phyloP scores from a whole-genome alignment of 805 yeast genomes.

The Wickerhamiella slavikovae region DNA sequence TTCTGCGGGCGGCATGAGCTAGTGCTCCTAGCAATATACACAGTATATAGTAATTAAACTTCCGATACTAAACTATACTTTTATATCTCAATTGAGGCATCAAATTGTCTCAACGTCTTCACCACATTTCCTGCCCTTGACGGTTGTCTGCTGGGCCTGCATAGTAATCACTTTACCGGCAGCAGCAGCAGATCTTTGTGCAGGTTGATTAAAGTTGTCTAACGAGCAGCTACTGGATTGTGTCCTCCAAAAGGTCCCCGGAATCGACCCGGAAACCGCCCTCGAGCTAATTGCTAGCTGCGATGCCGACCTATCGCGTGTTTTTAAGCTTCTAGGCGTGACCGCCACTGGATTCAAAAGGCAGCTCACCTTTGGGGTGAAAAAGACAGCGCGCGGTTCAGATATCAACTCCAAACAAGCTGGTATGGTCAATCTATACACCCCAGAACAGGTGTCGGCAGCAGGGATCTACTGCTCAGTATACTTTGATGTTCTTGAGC shows the following conservation, averaged over 20 bases:
- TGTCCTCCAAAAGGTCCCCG: slow-evolving; percentile 21
- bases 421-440: slow-evolving; percentile 21
- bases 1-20: no score
- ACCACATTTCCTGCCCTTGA: no score
- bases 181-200: no score
- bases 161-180: no score
- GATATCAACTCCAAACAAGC: neutral
- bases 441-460: slow-evolving; percentile 28
- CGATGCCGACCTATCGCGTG: slow-evolving; percentile 28
- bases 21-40: no score
- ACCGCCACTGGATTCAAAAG: slow-evolving; percentile 3
- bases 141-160: no score
- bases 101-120: no score
- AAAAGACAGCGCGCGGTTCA: no score
- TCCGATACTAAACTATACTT: no score
- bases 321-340: slow-evolving; percentile 22
- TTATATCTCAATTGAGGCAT: no score
- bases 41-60: no score
- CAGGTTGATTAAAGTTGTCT: no score
- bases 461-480: slow-evolving; percentile 29
- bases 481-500: slow-evolving; percentile 31
- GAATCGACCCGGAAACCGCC: slow-evolving; percentile 22
- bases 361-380: slow-evolving; percentile 8
- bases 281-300: slow-evolving; percentile 34
- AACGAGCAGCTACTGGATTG: slow-evolving; percentile 9